Conservation (phyloP, 23 red algal genomes). For the Agarophyton chilense region DNA sequence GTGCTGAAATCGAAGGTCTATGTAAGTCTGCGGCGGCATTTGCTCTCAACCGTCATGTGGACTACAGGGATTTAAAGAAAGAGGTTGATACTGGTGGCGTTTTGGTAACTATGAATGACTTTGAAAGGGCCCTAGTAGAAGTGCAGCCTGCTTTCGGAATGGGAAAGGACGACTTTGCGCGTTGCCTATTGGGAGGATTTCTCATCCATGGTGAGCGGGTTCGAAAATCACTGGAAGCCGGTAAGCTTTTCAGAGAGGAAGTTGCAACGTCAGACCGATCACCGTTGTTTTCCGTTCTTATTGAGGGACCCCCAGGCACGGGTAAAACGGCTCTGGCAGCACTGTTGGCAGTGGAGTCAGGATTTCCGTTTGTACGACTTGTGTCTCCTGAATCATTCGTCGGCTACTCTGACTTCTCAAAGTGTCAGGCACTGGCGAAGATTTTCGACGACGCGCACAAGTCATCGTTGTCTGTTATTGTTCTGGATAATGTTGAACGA, state of each 20-base stretch:
- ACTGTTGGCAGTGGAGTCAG: constrained; percentile 88
- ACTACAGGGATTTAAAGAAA: constrained; percentile 85
- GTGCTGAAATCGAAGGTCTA: constrained; percentile 96
- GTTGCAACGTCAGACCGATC: constrained; percentile 76
- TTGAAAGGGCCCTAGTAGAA: constrained; percentile 85
- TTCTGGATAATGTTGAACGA: constrained; percentile 97
- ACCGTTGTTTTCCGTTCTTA: constrained; percentile 93
- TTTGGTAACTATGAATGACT: constrained; percentile 90
- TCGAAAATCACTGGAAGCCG: constrained; percentile 64
- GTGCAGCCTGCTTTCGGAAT: constrained; percentile 93
- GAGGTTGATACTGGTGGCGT: constrained; percentile 69
- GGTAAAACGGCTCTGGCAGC: constrained; percentile 99
- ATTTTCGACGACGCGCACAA: constrained; percentile 97
- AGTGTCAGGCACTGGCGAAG: constrained; percentile 88
- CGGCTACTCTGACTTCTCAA: constrained; percentile 89
- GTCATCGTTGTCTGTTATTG: constrained; percentile 86
- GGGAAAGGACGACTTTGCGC: constrained; percentile 84
- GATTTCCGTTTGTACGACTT: constrained; percentile 95
- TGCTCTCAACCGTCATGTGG: constrained; percentile 92
- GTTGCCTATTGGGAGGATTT: constrained; percentile 91
- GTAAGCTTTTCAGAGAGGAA: constrained; percentile 89
- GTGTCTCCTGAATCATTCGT: constrained; percentile 90
- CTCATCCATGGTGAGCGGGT: constrained; percentile 79
- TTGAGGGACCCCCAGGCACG: constrained; percentile 89
- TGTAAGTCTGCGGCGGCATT: constrained; percentile 97